A percentile compares a stretch with the other conserved stretches of the same genome.
Evolutionary conservation across 1,284 basidiomycete species (phyloP).

Genomic region (Irpex sp.): DNA sequence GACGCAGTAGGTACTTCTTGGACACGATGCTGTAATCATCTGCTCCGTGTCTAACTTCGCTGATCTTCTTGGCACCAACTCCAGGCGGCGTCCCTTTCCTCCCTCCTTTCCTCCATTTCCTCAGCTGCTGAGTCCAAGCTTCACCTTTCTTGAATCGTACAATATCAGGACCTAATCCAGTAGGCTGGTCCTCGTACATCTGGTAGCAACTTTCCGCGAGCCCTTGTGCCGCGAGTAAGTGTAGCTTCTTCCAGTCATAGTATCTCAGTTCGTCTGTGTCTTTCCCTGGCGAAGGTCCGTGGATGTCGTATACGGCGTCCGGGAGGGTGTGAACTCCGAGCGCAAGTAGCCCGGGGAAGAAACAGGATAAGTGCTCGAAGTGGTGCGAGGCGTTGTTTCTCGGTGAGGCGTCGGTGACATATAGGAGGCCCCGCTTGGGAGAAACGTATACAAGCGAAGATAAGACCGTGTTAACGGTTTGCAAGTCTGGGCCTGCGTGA

Average conservation of each 20-base stretch:
- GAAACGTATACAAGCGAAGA: constrained; percentile 62
- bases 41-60: constrained; percentile 19
- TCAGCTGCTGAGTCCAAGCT: constrained; percentile 50
- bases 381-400: constrained; percentile 39
- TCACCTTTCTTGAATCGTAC: constrained; percentile 23
- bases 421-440: constrained; percentile 59
- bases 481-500: constrained; percentile 45
- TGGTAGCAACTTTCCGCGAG: constrained; percentile 66
- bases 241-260: constrained; percentile 45
- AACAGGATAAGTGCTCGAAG: constrained; percentile 73
- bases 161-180: constrained; percentile 58
- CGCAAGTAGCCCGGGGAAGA: constrained; percentile 68
- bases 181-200: constrained; percentile 55
- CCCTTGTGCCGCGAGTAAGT: constrained; percentile 61
- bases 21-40: constrained; percentile 32
- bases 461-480: constrained; percentile 54
- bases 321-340: constrained; percentile 60
- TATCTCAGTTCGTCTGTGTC: constrained; percentile 23
- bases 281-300: constrained; percentile 18
- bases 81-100: constrained; percentile 43
- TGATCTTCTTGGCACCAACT: constrained; percentile 35
- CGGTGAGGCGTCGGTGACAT: constrained; percentile 52
- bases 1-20: constrained; percentile 49
- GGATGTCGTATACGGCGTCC: constrained; percentile 29
- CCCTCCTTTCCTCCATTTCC: constrained; percentile 41